Evolutionary conservation across 179 eudicot genomes (phyloP).

Genomic region (Sideroxylon spinosum): DNA sequence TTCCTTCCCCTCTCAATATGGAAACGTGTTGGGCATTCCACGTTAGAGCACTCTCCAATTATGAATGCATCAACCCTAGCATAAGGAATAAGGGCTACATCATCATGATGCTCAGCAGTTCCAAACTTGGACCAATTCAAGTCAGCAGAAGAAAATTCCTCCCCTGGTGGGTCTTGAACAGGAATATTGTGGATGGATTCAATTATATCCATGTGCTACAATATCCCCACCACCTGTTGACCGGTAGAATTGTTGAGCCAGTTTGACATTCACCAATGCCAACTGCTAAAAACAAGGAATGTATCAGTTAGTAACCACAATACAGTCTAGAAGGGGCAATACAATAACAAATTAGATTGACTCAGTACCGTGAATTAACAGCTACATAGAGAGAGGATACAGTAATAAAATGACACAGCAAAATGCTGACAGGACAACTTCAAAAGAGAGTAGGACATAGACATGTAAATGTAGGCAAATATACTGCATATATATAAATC

Average conservation of each 20-base stretch:
- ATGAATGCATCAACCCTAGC: slow-evolving; percentile 83
- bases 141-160: slow-evolving; percentile 72
- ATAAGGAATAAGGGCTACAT: slow-evolving; percentile 85
- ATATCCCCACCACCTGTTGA: background rate
- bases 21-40: slow-evolving; percentile 83
- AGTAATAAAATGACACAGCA: background rate
- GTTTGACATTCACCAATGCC: slow-evolving; percentile 4
- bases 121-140: slow-evolving; percentile 77
- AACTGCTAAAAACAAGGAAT: slow-evolving; percentile 11
- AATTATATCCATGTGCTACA: slow-evolving; percentile 56
- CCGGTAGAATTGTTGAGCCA: slow-evolving; percentile 12
- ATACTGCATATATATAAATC: background rate
- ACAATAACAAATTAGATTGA: background rate
- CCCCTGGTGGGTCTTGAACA: slow-evolving; percentile 77
- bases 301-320: background rate
- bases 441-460: background rate
- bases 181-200: slow-evolving; percentile 54
- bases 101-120: slow-evolving; percentile 63
- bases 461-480: background rate
- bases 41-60: slow-evolving; percentile 76
- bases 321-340: background rate
- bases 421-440: background rate
- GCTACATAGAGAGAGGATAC: background rate
- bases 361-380: background rate
- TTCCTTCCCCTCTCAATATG: slow-evolving; percentile 95